Evolutionary conservation across 169 alveolate genomes (phyloP), one percentile per base, ranked within the genome.

Genomic region (Babesia sp.): DNA sequence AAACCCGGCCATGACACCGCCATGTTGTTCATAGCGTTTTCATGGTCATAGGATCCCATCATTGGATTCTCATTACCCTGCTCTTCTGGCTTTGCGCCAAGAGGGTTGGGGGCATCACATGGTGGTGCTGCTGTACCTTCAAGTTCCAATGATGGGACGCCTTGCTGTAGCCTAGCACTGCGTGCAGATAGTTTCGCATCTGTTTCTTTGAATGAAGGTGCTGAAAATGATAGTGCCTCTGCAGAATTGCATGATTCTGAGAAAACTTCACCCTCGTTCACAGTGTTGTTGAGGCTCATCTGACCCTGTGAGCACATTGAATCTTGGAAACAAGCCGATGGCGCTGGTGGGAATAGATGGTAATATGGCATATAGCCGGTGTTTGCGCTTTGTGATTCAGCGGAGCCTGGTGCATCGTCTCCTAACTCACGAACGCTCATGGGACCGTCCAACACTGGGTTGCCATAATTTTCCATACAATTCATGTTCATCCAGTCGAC

Each of bases 401-500:
- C 54, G 57, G 16, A 12, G 12, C 20, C 33, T 29, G 36, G 8
- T 34, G 29, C 41, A 9, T 64, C 74, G 0, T 45, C 61, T 6
- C 5, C 48, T 9, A 48, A 37, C 3, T 50, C 61, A 22, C 41
- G 24, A 9, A 37, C 55, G 34, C 41, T 64, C 74, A 64, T 20
- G n/a, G 74, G 74, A 6, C 39, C 63, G 26, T 64, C 74, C 11
- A 50, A 1, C 26, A 20, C 61, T 9, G 34, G 7, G 31, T 14
- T 29, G 4, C 20, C 18, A 34, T 45, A 64, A 22, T 64, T 50
- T 29, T 24, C 22, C 63, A 46, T 46, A 50, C 74, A 33, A 5
- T n/a, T 3, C 37, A 8, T 64, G 64, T 16, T 48, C 63, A 64
- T 46, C 74, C 74, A 64, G 2, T 64, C 74, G n/a, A 46, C 34